Evolutionary conservation across 768 basidiomycete species (phyloP), one percentile per base, ranked within the genome.

Genomic region (Psilocybe cyanescens): DNA sequence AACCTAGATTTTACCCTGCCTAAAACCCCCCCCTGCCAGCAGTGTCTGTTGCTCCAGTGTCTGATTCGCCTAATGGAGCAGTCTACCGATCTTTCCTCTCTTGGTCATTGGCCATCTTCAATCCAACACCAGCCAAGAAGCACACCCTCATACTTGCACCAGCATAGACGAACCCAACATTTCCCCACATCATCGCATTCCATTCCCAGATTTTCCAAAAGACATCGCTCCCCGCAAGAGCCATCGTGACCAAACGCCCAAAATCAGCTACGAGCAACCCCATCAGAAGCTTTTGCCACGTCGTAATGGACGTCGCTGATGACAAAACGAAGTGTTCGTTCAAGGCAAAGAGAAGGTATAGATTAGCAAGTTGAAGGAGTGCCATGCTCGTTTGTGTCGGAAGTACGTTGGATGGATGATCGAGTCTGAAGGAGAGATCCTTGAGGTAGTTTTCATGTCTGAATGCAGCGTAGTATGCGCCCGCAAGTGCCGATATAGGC

Each of bases 151-250:
- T 76, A 3, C 70, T 70, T 39, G 81, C 82, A 1, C 83, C 83
- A 9, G 74, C 50, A 58, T 83, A 84, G 7, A 83, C 83, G 49
- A 83, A 83, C 12, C 81, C 82, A n/a, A 83, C 77, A 49, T 81
- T 83, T 1, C 83, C 82, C 81, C 80, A 84, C 24, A 74, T 72
- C 83, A 84, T 83, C 55, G 80, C 81, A 63, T 82, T 82, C 82
- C 82, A 84, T 41, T 74, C 74, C 76, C 74, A 74, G n/a, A 80
- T 70, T 17, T 71, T 69, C 77, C 79, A 78, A 63, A 78, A 83
- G 19, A 81, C 76, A 9, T 74, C 75, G 4, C 53, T 49, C 17
- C 80, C 82, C 8, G 79, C 70, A 11, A 81, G 79, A 11, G 73
- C 70, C 78, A 83, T 81, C 39, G 77, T 79, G 33, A 72, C 60